Conservation (phyloP, 1,139 yeast species). For the Pichia sp. region DNA sequence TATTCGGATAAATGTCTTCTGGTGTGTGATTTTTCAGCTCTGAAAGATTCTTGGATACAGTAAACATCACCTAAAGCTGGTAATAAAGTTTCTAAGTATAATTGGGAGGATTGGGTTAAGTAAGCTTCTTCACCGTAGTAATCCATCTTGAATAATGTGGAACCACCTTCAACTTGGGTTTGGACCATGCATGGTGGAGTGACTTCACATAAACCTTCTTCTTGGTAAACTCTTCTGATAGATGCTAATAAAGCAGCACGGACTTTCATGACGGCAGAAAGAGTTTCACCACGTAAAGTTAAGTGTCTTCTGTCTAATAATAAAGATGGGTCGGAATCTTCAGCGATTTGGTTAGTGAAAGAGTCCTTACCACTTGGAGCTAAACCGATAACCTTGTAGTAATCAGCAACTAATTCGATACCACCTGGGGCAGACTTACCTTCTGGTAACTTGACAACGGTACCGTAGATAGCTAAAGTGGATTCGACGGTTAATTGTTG, state of each 20-base stretch:
- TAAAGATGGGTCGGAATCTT: constrained; percentile 90
- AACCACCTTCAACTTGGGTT: constrained; percentile 99
- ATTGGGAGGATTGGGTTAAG: constrained; percentile 95
- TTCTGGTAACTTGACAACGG: constrained; percentile 80
- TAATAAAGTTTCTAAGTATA: constrained; percentile 93
- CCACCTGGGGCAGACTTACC: constrained; percentile 99
- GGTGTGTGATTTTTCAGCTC: constrained; percentile 99
- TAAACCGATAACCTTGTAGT: constrained; percentile 80
- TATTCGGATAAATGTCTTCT: constrained; percentile 98
- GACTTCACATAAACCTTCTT: constrained; percentile 81
- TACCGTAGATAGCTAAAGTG: constrained; percentile 78
- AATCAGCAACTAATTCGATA: constrained; percentile 90
- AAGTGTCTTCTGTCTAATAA: constrained; percentile 95
- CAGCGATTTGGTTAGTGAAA: constrained; percentile 91
- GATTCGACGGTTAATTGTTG: constrained; percentile 85
- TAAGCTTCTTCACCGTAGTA: constrained; percentile 98
- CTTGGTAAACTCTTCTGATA: constrained; percentile 73
- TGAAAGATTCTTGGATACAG: constrained; percentile 97
- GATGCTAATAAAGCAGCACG: constrained; percentile 77
- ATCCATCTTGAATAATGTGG: constrained; percentile 88
- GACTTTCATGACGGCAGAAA: constrained; percentile 94
- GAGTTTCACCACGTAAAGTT: constrained; percentile 91
- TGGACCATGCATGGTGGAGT: constrained; percentile 99
- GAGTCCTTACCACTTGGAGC: constrained; percentile 98
- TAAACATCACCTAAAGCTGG: constrained; percentile 97